Evolutionary conservation across 352 stramenopile species (phyloP), one percentile per base, ranked within the genome.

Genomic region (Phytopythium kandeliae): DNA sequence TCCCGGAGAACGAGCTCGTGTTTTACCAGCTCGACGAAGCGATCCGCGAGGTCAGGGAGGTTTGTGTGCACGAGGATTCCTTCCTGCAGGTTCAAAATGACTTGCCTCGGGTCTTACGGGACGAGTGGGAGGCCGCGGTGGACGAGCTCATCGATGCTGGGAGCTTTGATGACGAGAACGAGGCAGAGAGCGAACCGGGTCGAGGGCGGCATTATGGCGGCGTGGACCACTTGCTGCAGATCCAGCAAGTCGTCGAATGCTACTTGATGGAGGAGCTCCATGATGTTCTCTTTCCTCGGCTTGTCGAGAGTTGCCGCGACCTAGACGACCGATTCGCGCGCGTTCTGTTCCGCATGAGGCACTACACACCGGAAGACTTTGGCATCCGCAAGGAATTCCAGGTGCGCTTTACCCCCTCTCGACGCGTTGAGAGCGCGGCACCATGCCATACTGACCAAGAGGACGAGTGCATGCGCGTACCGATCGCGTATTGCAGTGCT

Each of bases 181-280:
- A 71, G 48, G 28, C 28, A 9, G 53, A 51, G 24, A 31, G 26
- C 19, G n/a, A n/a, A n/a, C n/a, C 3, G n/a, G 45, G 17, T 17
- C 21, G 21, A 7, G 26, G 21, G 16, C n/a, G n/a, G n/a, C n/a
- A n/a, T n/a, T n/a, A n/a, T 44, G 57, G 62, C 22, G 55, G 55
- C 41, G 51, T 56, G 16, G 58, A 48, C 41, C 74, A 88, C 44
- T 47, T 80, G 35, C 51, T 92, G 25, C 76, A 82, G 60, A 86
- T 89, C 45, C 72, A 88, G 28, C 81, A 92, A 15, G 78, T 89
- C 4, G 74, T 89, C 37, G 81, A 92, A 69, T 89, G 76, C 57
- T 92, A 88, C 55, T 56, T 92, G 49, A 85, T 89, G 68, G 78
- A 89, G 55, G 61, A 78, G 52, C 51, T 89, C 16, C 78, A 92